Percentiles rank a stretch among this genome's conserved stretches.
Evolutionary conservation across 2,329 filamentous ascomycete species (phyloP).

Genomic region (Trichophyton simii): DNA sequence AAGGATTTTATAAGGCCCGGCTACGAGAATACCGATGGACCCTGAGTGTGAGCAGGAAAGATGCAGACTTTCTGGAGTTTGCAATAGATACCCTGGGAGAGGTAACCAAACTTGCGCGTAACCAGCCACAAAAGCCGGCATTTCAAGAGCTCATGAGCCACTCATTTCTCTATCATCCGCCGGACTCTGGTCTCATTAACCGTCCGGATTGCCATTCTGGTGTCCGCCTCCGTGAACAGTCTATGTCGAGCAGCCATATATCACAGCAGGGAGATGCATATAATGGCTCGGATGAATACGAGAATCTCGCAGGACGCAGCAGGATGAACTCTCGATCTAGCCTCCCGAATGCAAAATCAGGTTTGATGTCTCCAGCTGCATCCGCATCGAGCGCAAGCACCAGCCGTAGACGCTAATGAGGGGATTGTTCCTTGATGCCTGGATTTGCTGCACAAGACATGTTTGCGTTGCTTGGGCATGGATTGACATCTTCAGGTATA

Average conservation of each 20-base stretch:
- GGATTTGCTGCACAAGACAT: not conserved
- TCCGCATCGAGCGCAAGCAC: slow-evolving; percentile 6
- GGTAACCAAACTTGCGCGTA: slow-evolving; percentile 54
- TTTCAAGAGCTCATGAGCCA: slow-evolving; percentile 36
- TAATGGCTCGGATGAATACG: not conserved
- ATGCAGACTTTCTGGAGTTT: slow-evolving; percentile 44
- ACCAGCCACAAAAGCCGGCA: slow-evolving; percentile 57
- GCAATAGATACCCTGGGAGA: slow-evolving; percentile 70
- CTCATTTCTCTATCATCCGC: not conserved
- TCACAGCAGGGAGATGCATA: not conserved
- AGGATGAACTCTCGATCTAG: not conserved
- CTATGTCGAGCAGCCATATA: not conserved
- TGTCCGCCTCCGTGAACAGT: not conserved
- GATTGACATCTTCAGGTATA: too few species aligned
- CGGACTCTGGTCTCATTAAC: not conserved
- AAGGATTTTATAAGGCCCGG: slow-evolving; percentile 77
- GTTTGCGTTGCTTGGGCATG: too few species aligned
- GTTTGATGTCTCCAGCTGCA: slow-evolving; percentile 8
- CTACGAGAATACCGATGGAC: slow-evolving; percentile 92
- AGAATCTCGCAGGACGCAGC: not conserved
- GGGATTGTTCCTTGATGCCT: not conserved
- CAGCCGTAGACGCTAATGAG: not conserved
- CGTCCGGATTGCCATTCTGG: not conserved
- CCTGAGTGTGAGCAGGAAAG: slow-evolving; percentile 69
- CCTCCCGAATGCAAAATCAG: not conserved